phyloP scores from a whole-genome alignment of 2,329 filamentous ascomycete species.

The Calonectria montana region DNA sequence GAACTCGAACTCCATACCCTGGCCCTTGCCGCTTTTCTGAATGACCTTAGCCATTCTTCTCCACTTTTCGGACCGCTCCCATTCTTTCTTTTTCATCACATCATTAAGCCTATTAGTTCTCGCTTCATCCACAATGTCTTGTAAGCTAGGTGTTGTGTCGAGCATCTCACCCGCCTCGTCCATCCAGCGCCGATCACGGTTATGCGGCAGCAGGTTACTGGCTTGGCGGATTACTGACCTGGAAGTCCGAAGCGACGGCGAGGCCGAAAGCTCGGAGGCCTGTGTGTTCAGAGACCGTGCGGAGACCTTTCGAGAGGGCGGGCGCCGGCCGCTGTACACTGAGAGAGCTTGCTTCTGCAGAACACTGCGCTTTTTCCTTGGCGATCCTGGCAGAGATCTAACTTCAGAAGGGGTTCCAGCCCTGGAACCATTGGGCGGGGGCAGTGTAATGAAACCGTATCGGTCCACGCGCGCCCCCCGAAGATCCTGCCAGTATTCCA shows the following conservation, averaged over 20 bases:
- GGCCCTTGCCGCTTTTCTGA: constrained; percentile 61
- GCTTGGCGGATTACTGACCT: constrained; percentile 68
- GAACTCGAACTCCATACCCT: constrained; percentile 76
- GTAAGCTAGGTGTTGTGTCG: constrained; percentile 67
- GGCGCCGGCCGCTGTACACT: constrained; percentile 53
- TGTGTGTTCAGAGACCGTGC: constrained; percentile 70
- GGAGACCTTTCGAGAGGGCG: constrained; percentile 66
- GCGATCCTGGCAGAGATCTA: constrained; percentile 56
- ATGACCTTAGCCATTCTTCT: constrained; percentile 72
- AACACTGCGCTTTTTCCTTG: constrained; percentile 58
- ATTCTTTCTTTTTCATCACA: constrained; percentile 71
- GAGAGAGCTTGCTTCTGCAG: constrained; percentile 54
- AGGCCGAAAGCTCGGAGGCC: constrained; percentile 61
- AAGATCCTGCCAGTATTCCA: constrained; percentile 77
- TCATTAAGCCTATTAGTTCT: constrained; percentile 64
- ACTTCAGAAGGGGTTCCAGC: constrained; percentile 55
- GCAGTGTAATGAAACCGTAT: constrained; percentile 73
- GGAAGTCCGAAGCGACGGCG: constrained; percentile 63
- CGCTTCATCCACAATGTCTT: constrained; percentile 67
- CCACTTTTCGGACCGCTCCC: constrained; percentile 74
- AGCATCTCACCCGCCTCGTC: constrained; percentile 77
- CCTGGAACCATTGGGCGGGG: constrained; percentile 55
- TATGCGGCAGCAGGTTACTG: constrained; percentile 69
- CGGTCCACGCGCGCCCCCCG: constrained; percentile 71
- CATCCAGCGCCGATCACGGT: constrained; percentile 69